These are phyloP conservation scores for Clathrus columnatus DNA, from an alignment of 768 basidiomycete genomes.

Conservation along the genomic window DNA sequence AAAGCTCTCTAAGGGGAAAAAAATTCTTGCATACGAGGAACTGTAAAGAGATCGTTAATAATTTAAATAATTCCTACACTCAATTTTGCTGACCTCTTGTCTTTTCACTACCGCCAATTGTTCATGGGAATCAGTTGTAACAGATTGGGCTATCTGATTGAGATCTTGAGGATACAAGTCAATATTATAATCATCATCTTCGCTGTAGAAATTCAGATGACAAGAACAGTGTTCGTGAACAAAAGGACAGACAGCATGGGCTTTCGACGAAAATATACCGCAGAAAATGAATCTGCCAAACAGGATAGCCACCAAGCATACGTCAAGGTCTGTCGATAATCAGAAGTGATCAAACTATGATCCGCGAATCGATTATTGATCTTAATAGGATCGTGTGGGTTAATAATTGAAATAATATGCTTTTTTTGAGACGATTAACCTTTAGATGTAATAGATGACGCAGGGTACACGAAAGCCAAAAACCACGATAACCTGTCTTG, in stretches of 20 bases:
- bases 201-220: slow-evolving; percentile 26
- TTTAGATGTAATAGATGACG: slow-evolving; percentile 72
- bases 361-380: slow-evolving; percentile 81
- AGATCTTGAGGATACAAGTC: slow-evolving; percentile 72
- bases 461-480: slow-evolving; percentile 74
- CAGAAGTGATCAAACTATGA: slow-evolving; percentile 61
- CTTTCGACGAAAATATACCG: slow-evolving; percentile 79
- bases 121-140: slow-evolving; percentile 45
- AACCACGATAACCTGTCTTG: slow-evolving; percentile 65
- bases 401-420: slow-evolving; percentile 5
- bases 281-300: slow-evolving; percentile 72
- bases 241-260: slow-evolving; percentile 50
- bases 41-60: slow-evolving; percentile 25
- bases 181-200: slow-evolving; percentile 85
- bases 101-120: slow-evolving; percentile 36
- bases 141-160: slow-evolving; percentile 23
- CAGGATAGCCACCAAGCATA: slow-evolving; percentile 95
- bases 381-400: slow-evolving; percentile 26
- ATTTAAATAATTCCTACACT: neutral
- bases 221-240: slow-evolving; percentile 1
- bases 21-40: slow-evolving; percentile 49
- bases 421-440: slow-evolving; percentile 29
- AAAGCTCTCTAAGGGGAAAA: slow-evolving; percentile 9
- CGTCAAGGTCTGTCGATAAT: slow-evolving; percentile 75
- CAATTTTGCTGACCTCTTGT: slow-evolving; percentile 48